Evolutionary conservation across 495 filamentous ascomycete genomes (phyloP), one percentile per base, ranked within the genome.

Genomic region (Ascobolus immersus): DNA sequence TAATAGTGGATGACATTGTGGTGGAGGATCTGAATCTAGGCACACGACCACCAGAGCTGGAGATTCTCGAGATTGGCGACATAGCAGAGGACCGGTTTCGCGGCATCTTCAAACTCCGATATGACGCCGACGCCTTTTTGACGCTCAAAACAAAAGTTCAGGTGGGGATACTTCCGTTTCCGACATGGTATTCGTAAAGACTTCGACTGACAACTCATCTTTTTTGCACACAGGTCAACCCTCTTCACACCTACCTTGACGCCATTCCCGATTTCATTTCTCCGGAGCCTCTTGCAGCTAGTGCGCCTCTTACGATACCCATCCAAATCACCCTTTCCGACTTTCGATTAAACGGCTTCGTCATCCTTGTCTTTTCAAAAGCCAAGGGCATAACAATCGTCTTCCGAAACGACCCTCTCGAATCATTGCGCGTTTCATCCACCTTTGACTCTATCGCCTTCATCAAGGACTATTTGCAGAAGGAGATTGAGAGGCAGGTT

Each of bases 381-480:
- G 81, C 90, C 53, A 94, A 94, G 51, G 84, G 84, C 7, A 62
- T 94, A 28, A 94, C 84, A 0, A 56, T 94, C 24, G 84, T 94
- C 5, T 94, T 94, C 44, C 72, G 81, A 41, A 92, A 94, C 62
- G 84, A 94, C 53, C 84, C 84, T 2, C 67, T 94, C 34, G 84
- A 94, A 48, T 91, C 80, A 10, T 67, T 94, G 40, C 90, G 89
- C 56, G 84, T 94, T 39, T 91, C 79, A 2, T 89, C 78, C 39
- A 92, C 84, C 18, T 94, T 92, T 53, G 84, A 94, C 55, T 89
- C 80, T 9, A 92, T 94, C 44, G 80, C 81, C 9, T 94, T 94
- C 42, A 80, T 94, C 32, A 70, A 81, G 36, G 80, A 94, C 49
- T 94, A 92, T 52, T 60, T 94, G 29, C 84, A 94, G 48, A 77